phyloP scores from a whole-genome alignment of 495 filamentous ascomycete species.

The Parathielavia hyrcaniae region DNA sequence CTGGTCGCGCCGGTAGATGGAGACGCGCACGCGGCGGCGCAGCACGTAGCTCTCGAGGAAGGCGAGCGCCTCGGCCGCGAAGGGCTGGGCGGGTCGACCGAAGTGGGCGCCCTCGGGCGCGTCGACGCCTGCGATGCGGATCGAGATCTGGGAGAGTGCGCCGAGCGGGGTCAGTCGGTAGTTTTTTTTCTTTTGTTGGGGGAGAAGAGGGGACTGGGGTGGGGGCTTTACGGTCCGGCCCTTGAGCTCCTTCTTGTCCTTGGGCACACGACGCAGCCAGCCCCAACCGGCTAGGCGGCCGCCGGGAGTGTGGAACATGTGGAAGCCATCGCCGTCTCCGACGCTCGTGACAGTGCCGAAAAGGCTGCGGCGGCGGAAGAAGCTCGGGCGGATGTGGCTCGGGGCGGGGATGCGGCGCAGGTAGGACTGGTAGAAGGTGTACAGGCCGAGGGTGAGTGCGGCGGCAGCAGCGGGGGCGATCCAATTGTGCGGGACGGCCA shows the following conservation, averaged over 20 bases:
- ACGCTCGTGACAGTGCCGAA: constrained; percentile 87
- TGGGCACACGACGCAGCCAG: constrained; percentile 74
- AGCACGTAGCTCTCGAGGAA: constrained; percentile 73
- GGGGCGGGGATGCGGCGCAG: constrained; percentile 75
- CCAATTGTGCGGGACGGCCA: constrained; percentile 59
- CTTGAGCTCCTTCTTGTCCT: constrained; percentile 57
- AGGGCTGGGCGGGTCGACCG: constrained; percentile 79
- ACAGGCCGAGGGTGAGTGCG: constrained; percentile 51
- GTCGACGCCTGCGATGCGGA: constrained; percentile 86
- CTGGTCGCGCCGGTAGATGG: constrained; percentile 78
- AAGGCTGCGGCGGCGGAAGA: constrained; percentile 64
- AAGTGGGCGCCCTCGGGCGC: constrained; percentile 92
- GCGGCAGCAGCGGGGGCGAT: constrained; percentile 66
- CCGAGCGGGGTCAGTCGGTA: not conserved
- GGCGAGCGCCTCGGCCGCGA: constrained; percentile 65
- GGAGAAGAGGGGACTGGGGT: not conserved
- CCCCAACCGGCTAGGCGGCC: constrained; percentile 84
- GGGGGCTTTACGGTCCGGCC: constrained; percentile 70
- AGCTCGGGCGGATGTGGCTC: constrained; percentile 58
- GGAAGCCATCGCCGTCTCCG: constrained; percentile 92
- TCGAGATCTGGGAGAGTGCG: constrained; percentile 52
- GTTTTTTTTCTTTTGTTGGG: not conserved
- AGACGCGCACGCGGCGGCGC: constrained; percentile 66
- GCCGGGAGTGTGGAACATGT: constrained; percentile 88
- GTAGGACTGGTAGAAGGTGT: constrained; percentile 63